Evolutionary conservation across 1,139 yeast species (phyloP).

Genomic region (Hemisphaericaspora subhashii): DNA sequence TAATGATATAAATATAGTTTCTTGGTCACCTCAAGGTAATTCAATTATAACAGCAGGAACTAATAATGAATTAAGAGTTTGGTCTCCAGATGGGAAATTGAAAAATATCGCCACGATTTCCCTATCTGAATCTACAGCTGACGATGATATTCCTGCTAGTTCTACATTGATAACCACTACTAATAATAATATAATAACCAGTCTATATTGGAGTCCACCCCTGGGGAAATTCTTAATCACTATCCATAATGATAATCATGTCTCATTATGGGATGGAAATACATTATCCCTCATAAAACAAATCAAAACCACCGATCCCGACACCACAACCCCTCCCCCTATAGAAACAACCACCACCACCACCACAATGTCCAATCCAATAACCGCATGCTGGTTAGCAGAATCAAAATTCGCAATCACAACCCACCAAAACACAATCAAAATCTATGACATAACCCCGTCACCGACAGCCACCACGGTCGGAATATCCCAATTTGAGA

Average conservation of each 20-base stretch:
- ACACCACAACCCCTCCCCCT: not conserved
- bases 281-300: conserved; percentile 33
- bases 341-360: not conserved
- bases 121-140: conserved; percentile 6
- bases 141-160: conserved; percentile 1
- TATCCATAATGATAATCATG: conserved; percentile 32
- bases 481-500: conserved; percentile 29
- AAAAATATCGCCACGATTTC: conserved; percentile 51
- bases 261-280: conserved; percentile 41
- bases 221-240: conserved; percentile 37
- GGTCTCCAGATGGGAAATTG: conserved; percentile 67
- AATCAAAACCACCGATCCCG: conserved; percentile 13
- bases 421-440: conserved; percentile 54
- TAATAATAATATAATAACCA: conserved; percentile 19
- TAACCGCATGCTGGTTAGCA: conserved; percentile 71
- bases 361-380: not conserved
- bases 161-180: conserved; percentile 6
- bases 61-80: conserved; percentile 65
- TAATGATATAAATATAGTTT: conserved; percentile 41
- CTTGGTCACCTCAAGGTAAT: conserved; percentile 68
- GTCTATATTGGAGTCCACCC: conserved; percentile 35
- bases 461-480: conserved; percentile 10
- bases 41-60: conserved; percentile 56
- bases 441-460: conserved; percentile 52
- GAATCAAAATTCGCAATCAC: conserved; percentile 70